Conservation (phyloP, 768 basidiomycete genomes). For the Suillus bovinus region DNA sequence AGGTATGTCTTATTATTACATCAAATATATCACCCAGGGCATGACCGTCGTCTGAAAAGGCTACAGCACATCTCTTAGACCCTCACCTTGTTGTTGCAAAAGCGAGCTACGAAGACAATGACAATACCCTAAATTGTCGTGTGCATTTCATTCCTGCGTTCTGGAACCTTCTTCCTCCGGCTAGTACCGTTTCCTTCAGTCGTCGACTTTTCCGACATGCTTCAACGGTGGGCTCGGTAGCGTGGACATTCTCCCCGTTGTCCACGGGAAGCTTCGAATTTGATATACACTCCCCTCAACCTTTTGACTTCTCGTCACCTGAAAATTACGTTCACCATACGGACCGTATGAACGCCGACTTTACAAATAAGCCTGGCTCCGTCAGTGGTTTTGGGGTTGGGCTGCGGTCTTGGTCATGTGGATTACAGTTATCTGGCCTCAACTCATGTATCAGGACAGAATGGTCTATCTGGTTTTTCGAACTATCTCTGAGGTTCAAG, state of each 20-base stretch:
- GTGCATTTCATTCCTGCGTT: constrained; percentile 37
- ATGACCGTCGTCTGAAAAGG: constrained; percentile 24
- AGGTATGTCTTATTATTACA: constrained; percentile 35
- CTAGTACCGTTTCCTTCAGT: constrained; percentile 44
- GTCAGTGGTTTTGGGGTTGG: constrained; percentile 50
- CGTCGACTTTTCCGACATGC: constrained; percentile 54
- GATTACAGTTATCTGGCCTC: constrained; percentile 47
- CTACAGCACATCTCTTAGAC: constrained; percentile 40
- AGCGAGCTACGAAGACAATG: constrained; percentile 49
- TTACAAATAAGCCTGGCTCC: constrained; percentile 42
- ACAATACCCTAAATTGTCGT: constrained; percentile 45
- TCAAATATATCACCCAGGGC: constrained; percentile 16
- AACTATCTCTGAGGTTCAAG: constrained; percentile 56
- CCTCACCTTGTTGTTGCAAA: constrained; percentile 44
- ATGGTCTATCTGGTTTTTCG: constrained; percentile 50
- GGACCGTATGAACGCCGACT: constrained; percentile 23
- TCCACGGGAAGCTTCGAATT: constrained; percentile 37
- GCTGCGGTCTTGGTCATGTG: constrained; percentile 47
- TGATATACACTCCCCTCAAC: constrained; percentile 43
- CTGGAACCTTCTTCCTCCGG: constrained; percentile 36
- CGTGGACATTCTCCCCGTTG: constrained; percentile 28
- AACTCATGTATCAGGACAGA: constrained; percentile 52
- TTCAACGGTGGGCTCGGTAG: constrained; percentile 46
- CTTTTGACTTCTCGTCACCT: constrained; percentile 34
- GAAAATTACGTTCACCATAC: constrained; percentile 26